Conservation (phyloP, 1,284 basidiomycete genomes). For the Fomitiporia mediterranea region DNA sequence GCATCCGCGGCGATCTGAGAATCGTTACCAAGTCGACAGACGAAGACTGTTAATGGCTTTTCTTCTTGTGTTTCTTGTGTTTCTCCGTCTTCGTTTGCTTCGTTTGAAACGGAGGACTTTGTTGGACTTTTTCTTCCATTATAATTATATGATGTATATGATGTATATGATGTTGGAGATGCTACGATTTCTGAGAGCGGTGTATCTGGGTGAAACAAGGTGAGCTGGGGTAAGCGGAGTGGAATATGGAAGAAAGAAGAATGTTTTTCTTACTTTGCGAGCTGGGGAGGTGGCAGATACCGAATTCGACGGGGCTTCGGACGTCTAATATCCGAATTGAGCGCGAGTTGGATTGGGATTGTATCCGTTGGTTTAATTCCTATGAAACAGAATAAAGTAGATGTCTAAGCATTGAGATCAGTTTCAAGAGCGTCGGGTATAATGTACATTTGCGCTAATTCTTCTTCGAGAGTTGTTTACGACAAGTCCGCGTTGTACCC, state of each 20-base stretch:
- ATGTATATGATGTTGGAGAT: conserved; percentile 44
- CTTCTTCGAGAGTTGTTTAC: conserved; percentile 35
- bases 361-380: conserved; percentile 43
- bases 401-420: not conserved
- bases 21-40: conserved; percentile 92
- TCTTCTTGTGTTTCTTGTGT: conserved; percentile 12
- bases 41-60: conserved; percentile 38
- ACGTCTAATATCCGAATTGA: conserved; percentile 70
- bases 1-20: conserved; percentile 82
- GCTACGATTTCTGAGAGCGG: conserved; percentile 60
- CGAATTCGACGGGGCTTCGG: conserved; percentile 76
- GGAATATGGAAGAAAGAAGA: not conserved
- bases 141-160: too few relatives aligned
- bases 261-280: conserved; percentile 65
- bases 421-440: not conserved
- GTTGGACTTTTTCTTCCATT: too few relatives aligned
- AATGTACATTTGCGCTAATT: conserved; percentile 44
- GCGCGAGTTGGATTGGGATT: too few relatives aligned
- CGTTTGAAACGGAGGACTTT: conserved; percentile 20
- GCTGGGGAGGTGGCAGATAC: conserved; percentile 76
- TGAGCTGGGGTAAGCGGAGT: not conserved
- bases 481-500: conserved; percentile 49
- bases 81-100: too few relatives aligned
- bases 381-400: conserved; percentile 17
- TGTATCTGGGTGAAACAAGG: conserved; percentile 46